Conservation (phyloP, 2,329 filamentous ascomycete genomes). For the Parasarocladium wereldwijsianum region DNA sequence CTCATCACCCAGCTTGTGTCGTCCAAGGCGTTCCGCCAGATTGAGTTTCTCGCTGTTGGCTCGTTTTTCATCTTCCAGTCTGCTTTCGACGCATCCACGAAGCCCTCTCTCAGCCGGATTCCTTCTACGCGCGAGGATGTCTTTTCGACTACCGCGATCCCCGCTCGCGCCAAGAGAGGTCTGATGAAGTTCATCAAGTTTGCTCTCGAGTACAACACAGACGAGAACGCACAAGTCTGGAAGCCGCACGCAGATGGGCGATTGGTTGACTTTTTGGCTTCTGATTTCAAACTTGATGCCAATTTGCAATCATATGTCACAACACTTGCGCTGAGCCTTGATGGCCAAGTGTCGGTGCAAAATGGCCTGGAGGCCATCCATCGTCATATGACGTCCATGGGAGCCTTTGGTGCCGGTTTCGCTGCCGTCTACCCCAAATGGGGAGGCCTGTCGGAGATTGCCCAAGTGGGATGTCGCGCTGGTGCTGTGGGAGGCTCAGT, state of each 20-base stretch:
- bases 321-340: conserved; percentile 61
- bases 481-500: conserved; percentile 81
- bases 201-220: conserved; percentile 56
- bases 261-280: conserved; percentile 43
- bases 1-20: conserved; percentile 73
- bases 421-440: conserved; percentile 85
- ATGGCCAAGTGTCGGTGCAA: conserved; percentile 42
- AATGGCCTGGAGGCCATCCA: conserved; percentile 61
- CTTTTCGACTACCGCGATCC: conserved; percentile 63
- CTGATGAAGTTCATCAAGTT: conserved; percentile 93
- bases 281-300: conserved; percentile 52
- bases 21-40: conserved; percentile 72
- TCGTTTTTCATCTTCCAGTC: conserved; percentile 70
- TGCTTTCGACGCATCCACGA: conserved; percentile 12
- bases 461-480: conserved; percentile 82
- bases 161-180: conserved; percentile 66
- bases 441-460: conserved; percentile 77
- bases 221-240: conserved; percentile 41
- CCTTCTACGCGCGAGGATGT: conserved; percentile 87
- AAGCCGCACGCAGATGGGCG: conserved; percentile 35
- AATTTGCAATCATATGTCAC: conserved; percentile 47
- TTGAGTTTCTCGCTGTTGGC: conserved; percentile 87
- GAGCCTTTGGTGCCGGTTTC: conserved; percentile 77
- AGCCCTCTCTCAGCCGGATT: conserved; percentile 46
- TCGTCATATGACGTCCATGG: conserved; percentile 73